Conservation (phyloP, 768 basidiomycete species). For the Leccinum uliginosum region DNA sequence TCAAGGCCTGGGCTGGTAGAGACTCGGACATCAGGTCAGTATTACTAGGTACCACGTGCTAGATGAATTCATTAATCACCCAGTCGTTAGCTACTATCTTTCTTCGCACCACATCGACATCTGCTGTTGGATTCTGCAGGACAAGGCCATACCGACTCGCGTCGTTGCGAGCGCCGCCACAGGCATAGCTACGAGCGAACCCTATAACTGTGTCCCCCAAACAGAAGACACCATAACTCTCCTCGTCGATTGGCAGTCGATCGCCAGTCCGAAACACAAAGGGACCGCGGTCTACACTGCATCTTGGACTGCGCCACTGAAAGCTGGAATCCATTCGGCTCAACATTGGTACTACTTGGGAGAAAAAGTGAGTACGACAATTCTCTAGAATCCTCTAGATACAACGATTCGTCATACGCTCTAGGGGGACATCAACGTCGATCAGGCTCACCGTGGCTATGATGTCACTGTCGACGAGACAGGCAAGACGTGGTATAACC, state of each 20-base stretch:
- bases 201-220: conserved; percentile 78
- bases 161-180: conserved; percentile 89
- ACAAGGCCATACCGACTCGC: conserved; percentile 70
- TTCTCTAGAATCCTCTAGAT: neutral
- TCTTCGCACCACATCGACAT: conserved; percentile 94
- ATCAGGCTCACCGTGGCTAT: conserved; percentile 94
- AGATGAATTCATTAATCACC: neutral
- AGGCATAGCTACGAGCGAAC: conserved; percentile 86
- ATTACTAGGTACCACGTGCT: neutral
- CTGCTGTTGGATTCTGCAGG: conserved; percentile 80
- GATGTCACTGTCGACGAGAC: conserved; percentile 82
- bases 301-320: conserved; percentile 90
- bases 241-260: conserved; percentile 89
- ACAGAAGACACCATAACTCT: conserved; percentile 96
- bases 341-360: conserved; percentile 97
- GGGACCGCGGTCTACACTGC: conserved; percentile 93
- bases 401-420: neutral
- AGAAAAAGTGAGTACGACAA: conserved; percentile 56
- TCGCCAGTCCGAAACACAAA: conserved; percentile 65
- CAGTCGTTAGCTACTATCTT: conserved; percentile 72
- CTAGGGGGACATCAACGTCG: conserved; percentile 87
- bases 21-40: conserved; percentile 84
- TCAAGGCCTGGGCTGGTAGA: conserved; percentile 92
- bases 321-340: conserved; percentile 83
- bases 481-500: conserved; percentile 84